A percentile compares a stretch with the other conserved stretches of the same genome.
Evolutionary conservation across 257 asterid genomes (phyloP).

Genomic region (Sherardia arvensis): DNA sequence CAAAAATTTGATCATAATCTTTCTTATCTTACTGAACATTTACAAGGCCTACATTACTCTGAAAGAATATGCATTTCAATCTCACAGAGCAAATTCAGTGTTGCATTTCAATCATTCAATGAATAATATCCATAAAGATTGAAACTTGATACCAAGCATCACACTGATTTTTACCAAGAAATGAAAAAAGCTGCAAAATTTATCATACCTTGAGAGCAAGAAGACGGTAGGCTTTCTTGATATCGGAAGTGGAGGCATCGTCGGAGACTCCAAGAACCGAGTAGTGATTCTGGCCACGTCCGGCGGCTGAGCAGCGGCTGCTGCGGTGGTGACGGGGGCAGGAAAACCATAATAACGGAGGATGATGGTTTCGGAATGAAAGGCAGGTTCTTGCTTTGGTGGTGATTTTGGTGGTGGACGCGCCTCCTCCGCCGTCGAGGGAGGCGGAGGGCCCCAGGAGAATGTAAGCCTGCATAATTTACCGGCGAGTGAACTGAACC

Average conservation of each 20-base stretch:
- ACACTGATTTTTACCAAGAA: neutral
- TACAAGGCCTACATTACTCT: neutral
- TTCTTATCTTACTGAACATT: neutral
- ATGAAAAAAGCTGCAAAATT: neutral
- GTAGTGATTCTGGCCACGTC: constrained; percentile 46
- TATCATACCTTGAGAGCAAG: constrained; percentile 70
- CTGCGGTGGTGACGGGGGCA: constrained; percentile 21
- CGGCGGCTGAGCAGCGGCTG: constrained; percentile 13
- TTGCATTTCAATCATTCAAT: too few species aligned
- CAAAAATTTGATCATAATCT: neutral
- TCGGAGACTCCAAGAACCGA: constrained; percentile 52
- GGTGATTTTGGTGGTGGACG: constrained; percentile 10
- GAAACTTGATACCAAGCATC: neutral
- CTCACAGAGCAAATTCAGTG: neutral
- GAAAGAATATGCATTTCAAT: neutral
- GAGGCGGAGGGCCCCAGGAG: constrained; percentile 35
- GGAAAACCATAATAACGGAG: constrained; percentile 9
- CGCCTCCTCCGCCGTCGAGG: constrained; percentile 34
- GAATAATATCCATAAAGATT: neutral
- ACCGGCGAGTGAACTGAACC: neutral
- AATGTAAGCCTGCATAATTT: constrained; percentile 36
- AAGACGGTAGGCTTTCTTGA: constrained; percentile 65
- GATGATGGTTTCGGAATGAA: neutral
- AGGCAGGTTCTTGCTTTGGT: neutral
- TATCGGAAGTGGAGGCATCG: constrained; percentile 49